Base-by-base conservation (phyloP, 73 alveolate species). In the Paraurostyla sp. region DNA sequence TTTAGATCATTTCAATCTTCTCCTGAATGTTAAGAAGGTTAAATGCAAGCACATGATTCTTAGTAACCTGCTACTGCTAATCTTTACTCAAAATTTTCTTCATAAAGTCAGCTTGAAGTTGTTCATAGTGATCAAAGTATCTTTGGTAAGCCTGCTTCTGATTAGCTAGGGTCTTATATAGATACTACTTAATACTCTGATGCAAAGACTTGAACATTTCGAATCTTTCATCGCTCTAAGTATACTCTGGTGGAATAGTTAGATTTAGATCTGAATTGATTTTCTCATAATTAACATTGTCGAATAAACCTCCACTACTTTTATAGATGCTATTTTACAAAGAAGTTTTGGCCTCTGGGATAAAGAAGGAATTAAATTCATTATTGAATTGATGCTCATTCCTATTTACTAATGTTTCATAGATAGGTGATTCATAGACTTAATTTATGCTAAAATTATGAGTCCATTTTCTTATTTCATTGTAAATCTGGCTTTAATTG, bases 41-140 rank as follows among this genome's bases (percentile, higher is more conserved):
- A 38, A 73, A 73, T 22, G 46, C 56, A 0, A 48, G 33, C 22
- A 43, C 71, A 38, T 73, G 71, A 29, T 73, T 43, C 86, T 73
- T 73, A 3, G 71, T 45, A 0, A 43, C 51, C 13, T n/a, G 7
- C 13, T 29, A 22, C 30, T 73, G 49, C 57, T 15, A 15, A 48
- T 73, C 71, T 48, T 73, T 73, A 16, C 71, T 48, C n/a, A 73
- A 56, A 48, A 73, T 73, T 36, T 73, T 48, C 29, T 43, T 73
- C 71, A 73, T 48, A 45, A 23, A 73, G 20, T 43, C 86, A 1
- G 86, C 86, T 29, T 73, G 20, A 3, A 73, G 71, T 29, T 32
- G 1, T 25, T 73, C 71, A 46, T 73, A 49, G 16, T 45, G 33
- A 0, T 73, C 71, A 29, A 23, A 73, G 29, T 48, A 73, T 27